Base-by-base conservation (phyloP, 345 rosid genomes). In the Arabidopsis arenosa region DNA sequence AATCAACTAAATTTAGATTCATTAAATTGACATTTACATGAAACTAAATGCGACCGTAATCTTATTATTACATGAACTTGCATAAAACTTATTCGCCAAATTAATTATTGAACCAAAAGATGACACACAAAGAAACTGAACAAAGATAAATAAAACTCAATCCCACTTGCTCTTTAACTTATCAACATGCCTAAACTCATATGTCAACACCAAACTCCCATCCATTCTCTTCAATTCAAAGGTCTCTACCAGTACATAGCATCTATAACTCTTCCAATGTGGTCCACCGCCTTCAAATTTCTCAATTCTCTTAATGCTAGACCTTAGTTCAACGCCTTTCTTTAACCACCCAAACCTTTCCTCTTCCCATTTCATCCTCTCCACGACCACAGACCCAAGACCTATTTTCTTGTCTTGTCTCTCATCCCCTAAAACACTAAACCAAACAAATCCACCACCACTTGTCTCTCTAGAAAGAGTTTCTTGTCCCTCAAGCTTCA, bases 281-380 rank as follows among this genome's bases (percentile, higher is more conserved):
- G 21, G 6, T 57, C 6, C 56, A 36, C 32, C 79, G 12, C 77
- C 83, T 72, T 53, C 70, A 0, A 66, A 63, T 60, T 53, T 75
- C 71, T 80, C 85, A 8, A 30, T 58, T 51, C 69, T 80, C 66
- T 82, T 78, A 17, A 89, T 78, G 26, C 26, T 73, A 52, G 67
- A 74, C 28, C 21, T 48, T 18, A 18, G 21, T 7, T 54, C 56
- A 1, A 32, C 70, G 3, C 32, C 70, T 5, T 64, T 26, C 3
- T 72, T 52, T 30, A 74, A 52, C 90, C 93, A 88, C 13, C 89
- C 93, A 14, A 86, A 81, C 59, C 76, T 83, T 44, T 83, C 91
- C 77, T 82, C 75, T 74, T 85, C 89, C 89, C 85, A 82, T 66
- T 72, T 86, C 89, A 90, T 88, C 68, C 85, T 84, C 79, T 89